Base-by-base conservation (phyloP, 805 yeast genomes). In the Kuraishia floccosa region DNA sequence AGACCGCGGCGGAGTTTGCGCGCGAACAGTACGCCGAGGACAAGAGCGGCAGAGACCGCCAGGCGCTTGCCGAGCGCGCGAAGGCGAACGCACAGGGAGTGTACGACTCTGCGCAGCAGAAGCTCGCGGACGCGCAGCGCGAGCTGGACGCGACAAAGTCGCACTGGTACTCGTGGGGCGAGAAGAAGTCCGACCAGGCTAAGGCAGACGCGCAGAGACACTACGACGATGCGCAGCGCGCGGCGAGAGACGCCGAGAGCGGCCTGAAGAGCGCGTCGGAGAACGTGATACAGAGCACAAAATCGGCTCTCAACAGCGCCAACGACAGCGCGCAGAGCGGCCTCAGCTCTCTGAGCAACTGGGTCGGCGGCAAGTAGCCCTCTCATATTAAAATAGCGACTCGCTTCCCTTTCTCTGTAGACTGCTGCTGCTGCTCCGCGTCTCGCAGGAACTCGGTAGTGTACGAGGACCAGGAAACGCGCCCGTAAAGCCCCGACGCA, bases 131-230 rank as follows among this genome's bases (percentile, higher is more conserved):
- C 23, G 57, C 62, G 17, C 49, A 53, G 34, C 43, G 50, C 28
- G 47, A 57, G 20, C 46, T 58, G 9, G 49, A 51, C 6, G 39
- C 51, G 5, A 42, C 50, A 14, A 43, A 54, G 24, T 42, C 43
- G 15, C 47, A 51, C 14, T 59, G 68, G 66, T 53, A 52, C 37
- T 35, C 45, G 6, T 59, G 62, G 56, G 60, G 65, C 13, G 44
- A 51, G 27, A 17, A 50, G 18, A 52, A 59, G 46, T 47, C 54
- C 28, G 47, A 52, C 30, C 60, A 60, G 24, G 43, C 58, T 12
- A 46, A 49, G 19, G 39, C 33, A 3, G 43, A 47, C 17, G 56
- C 60, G 18, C 48, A 50, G 39, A 40, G 39, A 23, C 40, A 52
- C 20, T 16, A 16, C 20, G 17, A 19, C 9, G 22, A 19, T 19